Percentiles rank a stretch among this genome's conserved stretches.
phyloP scores from a whole-genome alignment of 345 rosid species.

The Rubroshorea leprosula region DNA sequence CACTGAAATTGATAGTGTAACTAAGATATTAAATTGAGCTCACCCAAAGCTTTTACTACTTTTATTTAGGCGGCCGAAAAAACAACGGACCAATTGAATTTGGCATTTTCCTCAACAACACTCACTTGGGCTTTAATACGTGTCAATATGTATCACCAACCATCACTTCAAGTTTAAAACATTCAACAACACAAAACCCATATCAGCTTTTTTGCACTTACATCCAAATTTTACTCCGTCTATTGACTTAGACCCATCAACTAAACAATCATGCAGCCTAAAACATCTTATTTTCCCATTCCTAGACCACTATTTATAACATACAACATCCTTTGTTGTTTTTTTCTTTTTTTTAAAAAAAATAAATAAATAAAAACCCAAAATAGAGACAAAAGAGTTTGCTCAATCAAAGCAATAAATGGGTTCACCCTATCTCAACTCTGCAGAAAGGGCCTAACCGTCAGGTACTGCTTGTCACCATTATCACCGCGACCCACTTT shows the following conservation, averaged over 20 bases:
- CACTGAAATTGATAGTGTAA: too few species aligned
- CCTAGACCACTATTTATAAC: too few species aligned
- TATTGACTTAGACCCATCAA: constrained; percentile 16
- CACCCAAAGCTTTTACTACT: too few species aligned
- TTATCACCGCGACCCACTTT: constrained; percentile 12
- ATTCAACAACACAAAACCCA: background rate
- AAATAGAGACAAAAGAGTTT: background rate
- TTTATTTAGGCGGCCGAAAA: too few species aligned
- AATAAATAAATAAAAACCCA: background rate
- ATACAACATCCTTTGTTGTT: too few species aligned
- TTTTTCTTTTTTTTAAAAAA: background rate
- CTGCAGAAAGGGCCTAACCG: constrained; percentile 31
- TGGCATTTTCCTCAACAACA: constrained; percentile 8
- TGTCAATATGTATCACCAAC: constrained; percentile 1
- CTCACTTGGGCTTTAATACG: background rate
- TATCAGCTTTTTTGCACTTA: constrained; percentile 12
- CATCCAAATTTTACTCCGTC: background rate
- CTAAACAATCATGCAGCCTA: constrained; percentile 12
- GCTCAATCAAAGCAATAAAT: background rate
- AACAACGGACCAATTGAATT: background rate
- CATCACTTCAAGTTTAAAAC: background rate
- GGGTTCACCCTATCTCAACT: constrained; percentile 3
- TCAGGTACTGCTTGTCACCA: constrained; percentile 32
- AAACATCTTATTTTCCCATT: too few species aligned
- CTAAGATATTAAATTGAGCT: too few species aligned